Conservation (phyloP, 352 stramenopile genomes). For the Phytopythium ostracodes region DNA sequence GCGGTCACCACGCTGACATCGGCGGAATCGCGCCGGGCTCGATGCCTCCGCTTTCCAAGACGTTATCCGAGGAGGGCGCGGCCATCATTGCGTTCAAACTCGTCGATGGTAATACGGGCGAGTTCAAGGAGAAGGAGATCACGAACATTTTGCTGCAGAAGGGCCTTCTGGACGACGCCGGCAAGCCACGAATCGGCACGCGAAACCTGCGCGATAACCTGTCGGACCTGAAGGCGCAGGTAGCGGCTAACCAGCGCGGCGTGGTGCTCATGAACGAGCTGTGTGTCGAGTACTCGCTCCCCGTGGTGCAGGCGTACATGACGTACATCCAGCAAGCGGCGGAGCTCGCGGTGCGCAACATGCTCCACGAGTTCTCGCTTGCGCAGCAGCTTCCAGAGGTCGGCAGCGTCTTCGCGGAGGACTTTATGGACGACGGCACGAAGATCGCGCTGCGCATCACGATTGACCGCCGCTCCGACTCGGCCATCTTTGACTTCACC, state of each 20-base stretch:
- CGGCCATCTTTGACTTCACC: constrained; percentile 96
- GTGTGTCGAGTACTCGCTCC: constrained; percentile 93
- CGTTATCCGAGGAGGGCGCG: constrained; percentile 96
- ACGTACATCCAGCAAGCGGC: constrained; percentile 96
- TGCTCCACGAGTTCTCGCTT: constrained; percentile 94
- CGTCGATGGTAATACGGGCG: constrained; percentile 88
- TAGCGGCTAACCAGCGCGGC: constrained; percentile 97
- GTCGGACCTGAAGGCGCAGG: constrained; percentile 96
- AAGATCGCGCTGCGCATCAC: constrained; percentile 95
- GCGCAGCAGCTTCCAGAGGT: constrained; percentile 66
- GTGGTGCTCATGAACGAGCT: constrained; percentile 95
- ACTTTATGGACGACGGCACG: constrained; percentile 99
- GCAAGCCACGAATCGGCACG: constrained; percentile 88
- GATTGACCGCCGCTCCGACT: constrained; percentile 90
- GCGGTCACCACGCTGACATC: constrained; percentile 98
- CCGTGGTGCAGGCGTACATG: constrained; percentile 98
- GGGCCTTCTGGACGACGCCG: constrained; percentile 72
- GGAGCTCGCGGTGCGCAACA: constrained; percentile 93
- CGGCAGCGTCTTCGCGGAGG: constrained; percentile 89
- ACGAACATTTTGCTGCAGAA: constrained; percentile 94
- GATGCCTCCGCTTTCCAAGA: constrained; percentile 96
- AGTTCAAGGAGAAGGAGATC: constrained; percentile 97
- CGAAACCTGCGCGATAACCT: constrained; percentile 97
- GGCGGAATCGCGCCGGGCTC: constrained; percentile 94
- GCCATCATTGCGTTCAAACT: constrained; percentile 99